Base-by-base conservation (phyloP, 1,139 yeast genomes). In the Hemisphaericaspora lyxosophila region DNA sequence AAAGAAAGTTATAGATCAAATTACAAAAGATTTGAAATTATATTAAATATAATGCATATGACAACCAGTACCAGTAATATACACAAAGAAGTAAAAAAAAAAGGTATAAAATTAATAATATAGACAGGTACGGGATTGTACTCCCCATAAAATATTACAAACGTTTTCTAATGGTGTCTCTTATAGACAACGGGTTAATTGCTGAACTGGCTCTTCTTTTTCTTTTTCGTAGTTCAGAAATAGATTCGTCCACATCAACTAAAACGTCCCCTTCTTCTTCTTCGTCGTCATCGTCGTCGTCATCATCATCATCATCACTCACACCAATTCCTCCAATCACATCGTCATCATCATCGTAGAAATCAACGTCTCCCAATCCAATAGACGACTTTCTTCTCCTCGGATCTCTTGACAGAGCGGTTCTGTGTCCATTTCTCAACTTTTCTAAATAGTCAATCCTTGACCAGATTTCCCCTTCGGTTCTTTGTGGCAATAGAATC, bases 11-110 rank as follows among this genome's bases (percentile, higher is more conserved):
- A 61, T 92, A 41, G 96, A 92, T 57, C 78, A 82, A 54, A 80
- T 92, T 38, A 89, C 97, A 0, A 83, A 87, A 7, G 81, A 74
- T 24, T 69, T 92, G 52, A 86, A 85, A 57, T 67, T 92, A 44
- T 88, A 85, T 54, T 90, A 62, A 60, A 11, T 11, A 22, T 34
- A 36, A 36, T 26, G 17, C 28, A 26, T 26, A 29, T 17, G 17
- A 27, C 9, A 27, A 8, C 3, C 20, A 7, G 26, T 24, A 24
- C 23, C 23, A 19, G 6, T 7, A 19, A 19, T 11, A 24, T 24
- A 24, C 20, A 36, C 32, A 32, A 19, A 12, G 5, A 23, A 14
- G 18, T 24, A 33, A 33, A 33, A 22, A 33, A 25, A 14, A 17
- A 27, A 26, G 7, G 14, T n/a, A 22, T 26, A 7, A 9, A 9